Base-by-base conservation (phyloP, 257 asterid genomes). In the Solanum peruvianum region DNA sequence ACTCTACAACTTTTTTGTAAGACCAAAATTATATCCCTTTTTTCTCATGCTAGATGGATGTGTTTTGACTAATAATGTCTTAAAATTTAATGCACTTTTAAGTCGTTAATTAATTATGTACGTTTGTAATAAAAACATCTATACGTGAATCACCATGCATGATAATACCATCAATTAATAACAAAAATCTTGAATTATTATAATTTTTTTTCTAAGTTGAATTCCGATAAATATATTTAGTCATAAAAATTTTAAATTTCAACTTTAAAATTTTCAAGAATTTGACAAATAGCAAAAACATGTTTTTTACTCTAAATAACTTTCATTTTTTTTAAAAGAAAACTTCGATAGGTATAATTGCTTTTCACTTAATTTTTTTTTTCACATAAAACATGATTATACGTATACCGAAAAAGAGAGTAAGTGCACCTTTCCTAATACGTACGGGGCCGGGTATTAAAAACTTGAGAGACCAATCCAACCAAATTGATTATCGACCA, bases 351-450 rank as follows among this genome's bases (percentile, higher is more conserved):
- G 3, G 4, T 18, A 56, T 18, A 18, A 56, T 56, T 3, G 3
- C n/a, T 56, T 56, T 58, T 58, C 1, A 58, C 6, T 58, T 4
- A 49, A 49, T 15, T 15, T 5, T 6, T 47, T 5, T 44, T 41
- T 44, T 9, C 1, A 9, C 13, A 58, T 58, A 1, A 58, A 58
- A 58, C 27, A 58, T 21, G 67, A 9, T 5, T 12, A 21, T 3
- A 9, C 1, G 6, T 21, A 2, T 0, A 20, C 5, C 0, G 0
- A 2, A 2, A n/a, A 45, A 27, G 84, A 81, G 31, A 62, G 27
- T 78, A 25, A 8, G 21, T 44, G 83, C 9, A 78, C 25, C 27
- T 45, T 27, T 78, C 84, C 66, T 78, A 47, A 66, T 9, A 18
- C 25, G 27, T 33, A 9, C 21, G 29, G 29, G 25, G 72, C 4